Evolutionary conservation across 2,329 filamentous ascomycete genomes (phyloP), one percentile per base, ranked within the genome.

Genomic region (Orbilia ellipsospora): DNA sequence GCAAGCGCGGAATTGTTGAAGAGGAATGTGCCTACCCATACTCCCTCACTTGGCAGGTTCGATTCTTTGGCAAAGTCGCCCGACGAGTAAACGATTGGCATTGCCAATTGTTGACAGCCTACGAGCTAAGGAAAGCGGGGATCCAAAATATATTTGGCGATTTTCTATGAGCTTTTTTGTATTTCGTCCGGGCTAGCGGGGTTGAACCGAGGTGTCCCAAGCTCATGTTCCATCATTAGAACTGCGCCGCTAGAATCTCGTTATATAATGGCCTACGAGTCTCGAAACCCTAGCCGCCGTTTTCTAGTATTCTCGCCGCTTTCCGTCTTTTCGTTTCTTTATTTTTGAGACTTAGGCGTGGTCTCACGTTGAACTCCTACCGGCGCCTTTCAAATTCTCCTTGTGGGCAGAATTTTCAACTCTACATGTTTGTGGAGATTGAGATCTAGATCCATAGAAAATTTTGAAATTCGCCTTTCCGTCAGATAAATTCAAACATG

Each of bases 71-170:
- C 31, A 28, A 64, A 69, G 55, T 51, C 50, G 28, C 28, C 54
- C 57, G 60, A 59, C 72, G 51, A 69, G 64, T 65, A 60, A 67
- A 68, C 50, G 72, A 75, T 75, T 75, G 64, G 64, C 72, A 64
- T 65, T 60, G 72, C 72, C 57, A 75, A 75, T 68, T 51, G 48
- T 64, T 75, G 72, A 75, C 72, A 75, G 72, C 72, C 72, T 75
- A 66, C 13, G 67, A 52, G 6, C 44, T 63, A 57, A 57, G 57
- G 45, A 69, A 75, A 69, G 72, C 63, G 64, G 64, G 52, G 64
- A 18, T n/a, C 62, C 50, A 50, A 45, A 55, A 60, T 56, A 20
- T 13, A n/a, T 28, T 20, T 40, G 31, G 56, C 51, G 44, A 26
- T 57, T 60, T 48, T 13, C 52, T 59, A 60, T 64, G 59, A 48